Evolutionary conservation across 2,329 filamentous ascomycete genomes (phyloP).

Genomic region (Pyrenophora seminiperda): DNA sequence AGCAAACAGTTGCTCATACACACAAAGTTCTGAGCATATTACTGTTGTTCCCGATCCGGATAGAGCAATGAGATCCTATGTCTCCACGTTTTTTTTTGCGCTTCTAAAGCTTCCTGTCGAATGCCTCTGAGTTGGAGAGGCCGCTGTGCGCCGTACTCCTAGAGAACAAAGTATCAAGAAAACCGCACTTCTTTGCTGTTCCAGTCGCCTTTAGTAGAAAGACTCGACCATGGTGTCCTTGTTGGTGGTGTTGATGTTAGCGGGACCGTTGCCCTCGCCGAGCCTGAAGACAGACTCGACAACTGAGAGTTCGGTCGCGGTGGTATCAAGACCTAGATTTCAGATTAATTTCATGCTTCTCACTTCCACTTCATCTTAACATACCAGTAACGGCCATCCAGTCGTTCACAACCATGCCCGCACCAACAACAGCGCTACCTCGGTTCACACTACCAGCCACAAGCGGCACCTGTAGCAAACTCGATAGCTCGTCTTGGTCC

Average conservation of each 20-base stretch:
- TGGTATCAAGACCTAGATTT: slow-evolving; percentile 76
- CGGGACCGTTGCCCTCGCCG: slow-evolving; percentile 79
- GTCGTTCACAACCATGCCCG: slow-evolving; percentile 96
- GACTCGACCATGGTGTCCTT: slow-evolving; percentile 99
- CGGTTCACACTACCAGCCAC: slow-evolving; percentile 94
- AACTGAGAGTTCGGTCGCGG: slow-evolving; percentile 95
- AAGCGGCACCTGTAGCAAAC: slow-evolving; percentile 90
- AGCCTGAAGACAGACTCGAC: slow-evolving; percentile 95
- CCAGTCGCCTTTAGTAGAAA: slow-evolving; percentile 73
- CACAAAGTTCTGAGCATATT: not conserved
- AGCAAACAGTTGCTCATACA: not conserved
- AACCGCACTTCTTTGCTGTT: too few relatives aligned
- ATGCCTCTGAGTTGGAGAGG: not conserved
- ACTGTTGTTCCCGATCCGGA: not conserved
- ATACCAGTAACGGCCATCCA: slow-evolving; percentile 84
- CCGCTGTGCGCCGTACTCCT: not conserved
- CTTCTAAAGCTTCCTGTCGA: not conserved
- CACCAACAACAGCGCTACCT: slow-evolving; percentile 91
- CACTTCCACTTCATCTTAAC: slow-evolving; percentile 4
- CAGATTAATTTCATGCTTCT: not conserved
- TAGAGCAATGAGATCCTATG: not conserved
- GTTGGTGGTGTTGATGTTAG: slow-evolving; percentile 79
- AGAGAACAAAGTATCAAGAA: not conserved
- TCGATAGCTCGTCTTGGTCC: slow-evolving; percentile 96
- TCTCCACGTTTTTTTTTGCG: not conserved